These are phyloP conservation scores for Suillus weaverae DNA, from an alignment of 768 basidiomycete genomes.

Conservation along the genomic window DNA sequence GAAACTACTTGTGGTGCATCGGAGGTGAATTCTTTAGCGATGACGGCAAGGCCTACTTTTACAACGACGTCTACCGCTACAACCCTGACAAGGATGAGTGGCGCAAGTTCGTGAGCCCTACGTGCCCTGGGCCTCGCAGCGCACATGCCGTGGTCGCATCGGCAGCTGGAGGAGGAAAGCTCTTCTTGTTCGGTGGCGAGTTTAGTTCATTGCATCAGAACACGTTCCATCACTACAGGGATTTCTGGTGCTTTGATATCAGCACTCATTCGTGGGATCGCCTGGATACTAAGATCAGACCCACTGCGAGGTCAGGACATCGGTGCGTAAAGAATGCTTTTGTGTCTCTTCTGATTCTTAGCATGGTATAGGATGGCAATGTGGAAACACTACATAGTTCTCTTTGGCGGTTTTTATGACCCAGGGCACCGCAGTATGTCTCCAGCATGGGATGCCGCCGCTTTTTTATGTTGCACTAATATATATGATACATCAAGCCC, in stretches of 20 bases:
- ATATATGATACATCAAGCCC: constrained; percentile 43
- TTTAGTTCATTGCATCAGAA: constrained; percentile 84
- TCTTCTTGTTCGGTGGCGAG: constrained; percentile 87
- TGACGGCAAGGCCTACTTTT: constrained; percentile 83
- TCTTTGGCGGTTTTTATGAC: constrained; percentile 92
- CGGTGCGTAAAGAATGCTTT: constrained; percentile 44
- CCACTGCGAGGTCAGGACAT: constrained; percentile 82
- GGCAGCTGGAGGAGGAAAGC: constrained; percentile 79
- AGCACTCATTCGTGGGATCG: constrained; percentile 80
- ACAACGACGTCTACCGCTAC: constrained; percentile 86
- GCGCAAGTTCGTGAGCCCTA: constrained; percentile 81
- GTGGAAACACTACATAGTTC: constrained; percentile 84
- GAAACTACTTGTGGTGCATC: constrained; percentile 80
- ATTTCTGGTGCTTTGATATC: constrained; percentile 88
- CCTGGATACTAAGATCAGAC: constrained; percentile 81
- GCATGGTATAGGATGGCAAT: constrained; percentile 66
- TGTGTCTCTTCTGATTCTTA: background rate
- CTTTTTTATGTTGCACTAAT: background rate
- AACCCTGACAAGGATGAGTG: constrained; percentile 91
- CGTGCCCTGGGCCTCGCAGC: constrained; percentile 83
- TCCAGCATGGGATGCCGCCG: too few species aligned
- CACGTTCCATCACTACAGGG: constrained; percentile 84
- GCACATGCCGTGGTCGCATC: constrained; percentile 81
- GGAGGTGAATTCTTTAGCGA: constrained; percentile 89
- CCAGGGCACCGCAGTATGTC: constrained; percentile 75